Conservation (phyloP, 768 basidiomycete genomes). For the Neoboletus magnificus region DNA sequence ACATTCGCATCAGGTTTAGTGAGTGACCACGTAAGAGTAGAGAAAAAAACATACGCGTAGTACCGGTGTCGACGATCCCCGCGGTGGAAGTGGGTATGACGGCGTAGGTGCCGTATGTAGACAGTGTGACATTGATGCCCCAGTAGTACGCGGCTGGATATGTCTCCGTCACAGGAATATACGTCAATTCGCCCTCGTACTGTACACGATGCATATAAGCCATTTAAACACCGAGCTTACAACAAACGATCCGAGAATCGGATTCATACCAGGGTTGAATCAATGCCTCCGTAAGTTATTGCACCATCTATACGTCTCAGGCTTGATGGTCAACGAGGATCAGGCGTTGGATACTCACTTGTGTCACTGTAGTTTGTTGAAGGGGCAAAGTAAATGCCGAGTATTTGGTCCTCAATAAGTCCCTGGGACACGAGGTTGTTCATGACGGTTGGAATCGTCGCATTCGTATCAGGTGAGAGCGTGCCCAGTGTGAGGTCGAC, state of each 20-base stretch:
- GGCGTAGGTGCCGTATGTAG: constrained; percentile 10
- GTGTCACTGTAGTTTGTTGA: constrained; percentile 13
- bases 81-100: constrained; percentile 21
- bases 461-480: not conserved
- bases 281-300: constrained; percentile 27
- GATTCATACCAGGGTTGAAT: constrained; percentile 13
- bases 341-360: constrained; percentile 4
- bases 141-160: constrained; percentile 23
- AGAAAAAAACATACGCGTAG: constrained; percentile 15
- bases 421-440: constrained; percentile 23
- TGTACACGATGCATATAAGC: not conserved
- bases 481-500: constrained; percentile 15
- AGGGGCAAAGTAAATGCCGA: constrained; percentile 25
- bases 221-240: not conserved
- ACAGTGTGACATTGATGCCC: constrained; percentile 28
- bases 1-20: not conserved
- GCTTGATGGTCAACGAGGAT: too few relatives aligned
- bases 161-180: constrained; percentile 27
- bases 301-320: constrained; percentile 19
- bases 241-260: not conserved
- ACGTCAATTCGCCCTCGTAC: constrained; percentile 23
- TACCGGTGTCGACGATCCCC: constrained; percentile 31
- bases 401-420: constrained; percentile 12
- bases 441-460: constrained; percentile 24
- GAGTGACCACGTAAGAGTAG: not conserved